Base-by-base conservation (phyloP, 805 yeast genomes). In the Saturnispora saitoi region DNA sequence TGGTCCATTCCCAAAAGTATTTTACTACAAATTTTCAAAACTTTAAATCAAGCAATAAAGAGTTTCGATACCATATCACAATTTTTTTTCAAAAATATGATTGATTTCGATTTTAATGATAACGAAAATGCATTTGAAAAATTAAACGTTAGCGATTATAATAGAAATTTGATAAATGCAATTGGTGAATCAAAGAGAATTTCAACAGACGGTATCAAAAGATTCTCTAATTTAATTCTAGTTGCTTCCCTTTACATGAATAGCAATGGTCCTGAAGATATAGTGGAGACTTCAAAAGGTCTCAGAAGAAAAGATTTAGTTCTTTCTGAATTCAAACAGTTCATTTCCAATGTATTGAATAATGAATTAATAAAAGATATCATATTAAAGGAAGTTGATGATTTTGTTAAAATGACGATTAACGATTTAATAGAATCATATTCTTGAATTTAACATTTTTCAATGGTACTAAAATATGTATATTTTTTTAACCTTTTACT, bases 401-500 rank as follows among this genome's bases (percentile, higher is more conserved):
- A 63, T 45, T 61, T 61, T 50, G 57, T 62, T 39, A 64, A 63
- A 47, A 51, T 60, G 26, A 58, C 56, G 36, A 57, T 64, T 15
- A 61, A 60, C 50, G 68, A 63, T 51, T 62, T 61, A 42, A 62
- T 62, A 36, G 65, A 64, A 29, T 28, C 43, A 4, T 15, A 41
- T 22, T 19, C 32, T 15, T 32, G n/a, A 14, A 8, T 4, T 5
- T 11, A 42, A 24, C 24, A 6, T 17, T 40, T 46, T 28, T 9
- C 10, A 34, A 22, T 22, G 17, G 22, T 17, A 12, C 38, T 34
- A 15, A 14, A 14, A 8, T 11, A 32, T n/a, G 4, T 19, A 17
- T 38, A 24, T 39, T 29, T 39, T 22, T 45, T 30, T 4, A 6
- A 31, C 17, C 15, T 22, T 40, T 36, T 32, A 42, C 29, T 42